Base-by-base conservation (phyloP, 306 rosid genomes). In the Cucurbita maxima region DNA sequence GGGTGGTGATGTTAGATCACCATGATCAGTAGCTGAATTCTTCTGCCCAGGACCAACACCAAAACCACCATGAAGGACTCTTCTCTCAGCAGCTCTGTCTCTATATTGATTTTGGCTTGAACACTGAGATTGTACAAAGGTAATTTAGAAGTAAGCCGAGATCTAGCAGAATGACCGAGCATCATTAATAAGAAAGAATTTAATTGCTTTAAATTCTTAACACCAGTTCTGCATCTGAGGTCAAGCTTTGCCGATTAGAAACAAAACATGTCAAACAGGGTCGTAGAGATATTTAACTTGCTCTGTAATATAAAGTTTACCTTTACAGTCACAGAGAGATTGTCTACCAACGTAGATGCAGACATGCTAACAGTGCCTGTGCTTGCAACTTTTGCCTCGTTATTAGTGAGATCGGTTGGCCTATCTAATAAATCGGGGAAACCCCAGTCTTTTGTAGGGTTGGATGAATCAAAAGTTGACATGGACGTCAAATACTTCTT, bases 1-100 rank as follows among this genome's bases (percentile, higher is more conserved):
- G 58, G 84, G 81, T 62, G 96, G 75, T 50, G 92, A 77, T 45
- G 76, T 58, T 38, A 15, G 47, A 73, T 87, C 87, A 40, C 53
- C n/a, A 66, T 75, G 75, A 51, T 72, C 60, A 2, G 18, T 51
- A 1, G 13, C 53, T 1, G 78, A 40, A 78, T 79, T 86, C 84
- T 90, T 90, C 78, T 93, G 96, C 77, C 98, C 98, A 7, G 96
- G 97, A 77, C 89, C 92, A 77, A 86, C 87, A 22, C 94, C 88
- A 10, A 83, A 93, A 75, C 87, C 86, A 50, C 97, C 97, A 60
- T 90, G 92, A 88, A 88, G 83, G 69, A 55, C 81, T 82, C 98
- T 86, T 81, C 98, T 93, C 81, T 90, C 98, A 0, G 96, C 89
- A 22, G 96, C 97, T 40, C 96, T 84, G 70, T 93, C 98, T 82